A percentile compares a stretch with the other conserved stretches of the same genome.
Conservation (phyloP, 345 rosid species). For the Populus pruinosa region DNA sequence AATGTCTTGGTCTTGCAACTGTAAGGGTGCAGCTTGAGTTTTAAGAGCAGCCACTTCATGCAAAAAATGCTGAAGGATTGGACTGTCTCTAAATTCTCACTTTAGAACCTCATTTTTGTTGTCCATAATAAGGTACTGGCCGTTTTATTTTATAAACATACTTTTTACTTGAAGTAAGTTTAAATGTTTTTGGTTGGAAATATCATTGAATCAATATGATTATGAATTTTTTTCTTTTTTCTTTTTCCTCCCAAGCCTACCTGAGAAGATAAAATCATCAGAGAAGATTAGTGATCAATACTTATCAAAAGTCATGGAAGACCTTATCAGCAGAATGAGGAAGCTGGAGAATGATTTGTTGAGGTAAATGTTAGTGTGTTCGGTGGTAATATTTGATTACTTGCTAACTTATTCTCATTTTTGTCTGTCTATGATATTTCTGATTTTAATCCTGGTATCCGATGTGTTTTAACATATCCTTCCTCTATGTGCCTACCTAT, state of each 20-base stretch:
- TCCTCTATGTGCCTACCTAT: not conserved
- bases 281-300: conserved; percentile 46
- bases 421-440: not conserved
- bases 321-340: conserved; percentile 44
- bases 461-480: not conserved
- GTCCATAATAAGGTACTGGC: not conserved
- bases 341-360: conserved; percentile 56
- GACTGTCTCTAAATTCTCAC: not conserved
- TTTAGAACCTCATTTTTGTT: not conserved
- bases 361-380: conserved; percentile 39
- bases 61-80: not conserved
- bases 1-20: not conserved
- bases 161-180: not conserved
- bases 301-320: conserved; percentile 63
- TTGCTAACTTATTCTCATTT: not conserved
- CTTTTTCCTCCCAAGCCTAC: conserved; percentile 24
- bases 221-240: too few relatives aligned
- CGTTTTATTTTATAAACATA: not conserved
- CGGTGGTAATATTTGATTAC: not conserved
- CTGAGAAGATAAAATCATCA: conserved; percentile 38
- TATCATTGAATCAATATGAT: not conserved
- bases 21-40: not conserved
- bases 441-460: not conserved
- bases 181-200: not conserved
- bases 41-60: not conserved